These are phyloP conservation scores for Lepiota venenata DNA, from an alignment of 768 basidiomycete species.

Conservation along the genomic window DNA sequence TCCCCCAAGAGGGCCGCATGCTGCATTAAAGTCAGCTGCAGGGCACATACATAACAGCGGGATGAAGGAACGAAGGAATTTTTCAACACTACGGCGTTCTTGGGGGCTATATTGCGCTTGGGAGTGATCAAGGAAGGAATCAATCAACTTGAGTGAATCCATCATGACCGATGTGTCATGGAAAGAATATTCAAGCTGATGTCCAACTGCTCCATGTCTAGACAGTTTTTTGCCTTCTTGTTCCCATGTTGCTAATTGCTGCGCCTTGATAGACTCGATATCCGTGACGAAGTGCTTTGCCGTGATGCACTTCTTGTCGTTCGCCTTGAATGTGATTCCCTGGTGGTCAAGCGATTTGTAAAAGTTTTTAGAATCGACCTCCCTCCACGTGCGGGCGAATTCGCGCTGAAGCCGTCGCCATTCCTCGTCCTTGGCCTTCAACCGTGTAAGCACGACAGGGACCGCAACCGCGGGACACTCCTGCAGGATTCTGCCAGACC, in stretches of 20 bases:
- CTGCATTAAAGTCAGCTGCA: slow-evolving; percentile 62
- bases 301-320: slow-evolving; percentile 92
- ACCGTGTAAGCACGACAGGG: slow-evolving; percentile 83
- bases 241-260: slow-evolving; percentile 45
- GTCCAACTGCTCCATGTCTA: slow-evolving; percentile 45
- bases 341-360: slow-evolving; percentile 98
- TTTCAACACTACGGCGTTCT: slow-evolving; percentile 83
- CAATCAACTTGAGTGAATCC: slow-evolving; percentile 87
- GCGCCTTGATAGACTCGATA: slow-evolving; percentile 65
- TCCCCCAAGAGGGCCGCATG: slow-evolving; percentile 52
- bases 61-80: slow-evolving; percentile 80
- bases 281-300: slow-evolving; percentile 80
- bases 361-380: slow-evolving; percentile 96
- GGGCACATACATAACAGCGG: slow-evolving; percentile 76
- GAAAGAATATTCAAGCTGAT: slow-evolving; percentile 80
- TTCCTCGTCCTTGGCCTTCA: slow-evolving; percentile 95
- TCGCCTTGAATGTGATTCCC: slow-evolving; percentile 90
- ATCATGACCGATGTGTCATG: slow-evolving; percentile 77
- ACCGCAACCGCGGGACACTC: slow-evolving; percentile 89
- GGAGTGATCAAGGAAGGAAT: slow-evolving; percentile 88
- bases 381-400: slow-evolving; percentile 96
- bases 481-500: slow-evolving; percentile 82
- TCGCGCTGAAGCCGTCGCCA: slow-evolving; percentile 94
- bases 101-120: slow-evolving; percentile 66
- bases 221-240: slow-evolving; percentile 34